Evolutionary conservation across 495 filamentous ascomycete genomes (phyloP).

Genomic region (Aspergillus coremiiformis): DNA sequence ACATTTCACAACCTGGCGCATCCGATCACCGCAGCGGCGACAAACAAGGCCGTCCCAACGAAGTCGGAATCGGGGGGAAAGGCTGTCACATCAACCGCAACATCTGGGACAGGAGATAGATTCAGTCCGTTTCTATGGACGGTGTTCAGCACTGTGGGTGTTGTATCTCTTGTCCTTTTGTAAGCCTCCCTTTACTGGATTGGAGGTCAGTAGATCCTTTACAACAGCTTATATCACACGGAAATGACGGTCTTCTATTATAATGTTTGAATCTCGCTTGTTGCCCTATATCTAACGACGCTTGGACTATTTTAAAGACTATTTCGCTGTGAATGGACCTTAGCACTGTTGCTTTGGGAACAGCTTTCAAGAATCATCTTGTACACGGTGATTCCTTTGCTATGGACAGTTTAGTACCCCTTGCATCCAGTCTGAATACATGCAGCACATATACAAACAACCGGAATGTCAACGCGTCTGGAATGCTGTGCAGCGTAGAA

Average conservation of each 20-base stretch:
- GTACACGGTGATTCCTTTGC: too few species aligned
- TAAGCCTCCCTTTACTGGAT: not conserved
- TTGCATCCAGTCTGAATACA: not conserved
- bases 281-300: too few species aligned
- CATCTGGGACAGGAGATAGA: not conserved
- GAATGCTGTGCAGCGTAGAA: not conserved
- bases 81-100: not conserved
- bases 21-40: conserved; percentile 4
- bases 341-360: too few species aligned
- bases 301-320: too few species aligned
- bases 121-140: not conserved
- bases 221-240: too few species aligned
- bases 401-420: too few species aligned
- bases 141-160: not conserved
- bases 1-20: conserved; percentile 1
- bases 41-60: not conserved
- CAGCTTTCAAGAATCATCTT: too few species aligned
- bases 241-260: too few species aligned
- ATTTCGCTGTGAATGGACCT: too few species aligned
- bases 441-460: not conserved
- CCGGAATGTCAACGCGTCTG: not conserved
- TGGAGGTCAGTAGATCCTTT: too few species aligned
- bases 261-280: too few species aligned
- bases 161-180: not conserved
- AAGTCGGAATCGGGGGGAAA: not conserved